Evolutionary conservation across 805 yeast genomes (phyloP).

Genomic region (Candida maltosa): DNA sequence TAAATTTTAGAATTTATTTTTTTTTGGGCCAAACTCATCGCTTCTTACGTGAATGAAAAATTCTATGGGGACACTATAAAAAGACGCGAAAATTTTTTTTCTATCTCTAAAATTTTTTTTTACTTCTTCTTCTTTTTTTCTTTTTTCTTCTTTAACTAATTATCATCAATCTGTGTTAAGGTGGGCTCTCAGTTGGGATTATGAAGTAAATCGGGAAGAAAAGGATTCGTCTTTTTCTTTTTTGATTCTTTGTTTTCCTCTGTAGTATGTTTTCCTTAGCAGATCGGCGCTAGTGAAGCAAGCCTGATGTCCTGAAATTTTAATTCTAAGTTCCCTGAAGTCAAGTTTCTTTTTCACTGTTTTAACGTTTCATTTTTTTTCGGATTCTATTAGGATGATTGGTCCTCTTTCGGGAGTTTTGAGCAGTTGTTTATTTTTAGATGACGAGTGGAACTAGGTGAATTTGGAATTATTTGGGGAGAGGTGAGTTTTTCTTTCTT

Average conservation of each 20-base stretch:
- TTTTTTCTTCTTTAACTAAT: conserved; percentile 16
- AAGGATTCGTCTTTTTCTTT: conserved; percentile 1
- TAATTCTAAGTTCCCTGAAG: conserved; percentile 7
- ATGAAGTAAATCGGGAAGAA: conserved; percentile 18
- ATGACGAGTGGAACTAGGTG: conserved; percentile 15
- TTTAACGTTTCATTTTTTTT: conserved; percentile 15
- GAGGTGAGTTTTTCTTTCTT: conserved; percentile 11
- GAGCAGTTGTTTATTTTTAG: conserved; percentile 41
- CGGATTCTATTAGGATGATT: too few species aligned
- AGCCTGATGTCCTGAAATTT: conserved; percentile 25
- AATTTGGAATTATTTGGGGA: conserved; percentile 9
- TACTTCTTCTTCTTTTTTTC: conserved; percentile 7
- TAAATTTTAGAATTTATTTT: too few species aligned
- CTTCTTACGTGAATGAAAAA: too few species aligned
- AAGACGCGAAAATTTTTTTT: too few species aligned
- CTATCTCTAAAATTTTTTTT: conserved; percentile 7
- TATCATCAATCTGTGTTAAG: conserved; percentile 52
- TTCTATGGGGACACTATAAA: too few species aligned
- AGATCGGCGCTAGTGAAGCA: conserved; percentile 77
- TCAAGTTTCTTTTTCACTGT: conserved; percentile 16
- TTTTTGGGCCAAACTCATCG: too few species aligned
- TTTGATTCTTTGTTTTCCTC: conserved; percentile 23
- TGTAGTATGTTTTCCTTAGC: conserved; percentile 42
- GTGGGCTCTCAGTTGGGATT: conserved; percentile 37
- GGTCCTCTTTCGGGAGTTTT: conserved; percentile 46